Evolutionary conservation across 768 basidiomycete species (phyloP).

Genomic region (Leccinum uliginosum): DNA sequence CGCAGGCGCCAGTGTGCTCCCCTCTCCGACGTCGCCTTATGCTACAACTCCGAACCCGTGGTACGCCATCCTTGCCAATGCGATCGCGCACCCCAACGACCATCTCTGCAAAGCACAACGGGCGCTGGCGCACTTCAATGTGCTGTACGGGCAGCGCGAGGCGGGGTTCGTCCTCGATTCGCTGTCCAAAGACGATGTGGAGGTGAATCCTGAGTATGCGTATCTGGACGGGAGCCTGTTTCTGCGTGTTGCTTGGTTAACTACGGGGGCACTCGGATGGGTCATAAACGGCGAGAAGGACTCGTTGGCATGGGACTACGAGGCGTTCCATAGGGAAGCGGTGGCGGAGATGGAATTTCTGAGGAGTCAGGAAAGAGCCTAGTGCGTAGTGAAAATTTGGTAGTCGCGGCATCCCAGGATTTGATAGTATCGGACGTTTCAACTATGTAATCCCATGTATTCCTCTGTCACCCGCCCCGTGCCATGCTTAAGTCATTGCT

Average conservation of each 20-base stretch:
- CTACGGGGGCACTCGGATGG: constrained; percentile 40
- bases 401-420: neutral
- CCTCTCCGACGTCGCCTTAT: constrained; percentile 31
- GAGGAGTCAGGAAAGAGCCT: constrained; percentile 17
- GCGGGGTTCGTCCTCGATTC: constrained; percentile 31
- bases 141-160: constrained; percentile 40
- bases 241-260: constrained; percentile 50
- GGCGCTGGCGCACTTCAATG: constrained; percentile 43
- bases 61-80: constrained; percentile 50
- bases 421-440: too few relatives aligned
- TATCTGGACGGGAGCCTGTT: constrained; percentile 62
- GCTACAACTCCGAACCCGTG: constrained; percentile 50
- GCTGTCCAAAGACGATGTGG: constrained; percentile 20
- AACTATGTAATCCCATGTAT: neutral
- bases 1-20: constrained; percentile 25
- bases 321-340: constrained; percentile 26
- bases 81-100: constrained; percentile 57
- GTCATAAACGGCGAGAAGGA: constrained; percentile 36
- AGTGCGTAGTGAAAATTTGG: neutral
- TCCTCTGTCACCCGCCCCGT: too few relatives aligned
- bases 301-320: constrained; percentile 25
- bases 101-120: constrained; percentile 49
- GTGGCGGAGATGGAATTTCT: constrained; percentile 22
- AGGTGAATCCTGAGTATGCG: constrained; percentile 43
- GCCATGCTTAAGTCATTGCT: too few relatives aligned